Evolutionary conservation across 441 rosid genomes (phyloP), one percentile per base, ranked within the genome.

Genomic region (Syzygium syzygioides): DNA sequence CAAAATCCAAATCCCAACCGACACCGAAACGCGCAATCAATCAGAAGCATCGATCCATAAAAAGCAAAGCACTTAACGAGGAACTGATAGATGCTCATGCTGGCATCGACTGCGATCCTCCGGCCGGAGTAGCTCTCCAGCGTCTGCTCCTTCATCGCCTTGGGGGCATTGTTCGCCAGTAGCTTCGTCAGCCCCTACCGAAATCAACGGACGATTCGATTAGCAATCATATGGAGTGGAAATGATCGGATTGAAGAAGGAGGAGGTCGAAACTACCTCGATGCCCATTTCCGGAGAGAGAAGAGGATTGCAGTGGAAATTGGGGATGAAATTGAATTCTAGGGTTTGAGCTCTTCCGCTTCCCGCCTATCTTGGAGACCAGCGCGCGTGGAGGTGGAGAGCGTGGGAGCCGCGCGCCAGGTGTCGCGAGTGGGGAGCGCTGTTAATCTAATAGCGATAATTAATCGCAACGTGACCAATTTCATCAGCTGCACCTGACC

Each of bases 131-230:
- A 98, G 93, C 96, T 94, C 91, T 98, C 97, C 76, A 96, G 94
- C 91, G 95, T 97, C 91, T 95, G 98, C 90, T 95, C 99, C 91
- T 94, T 98, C 99, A 95, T 95, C 53, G 94, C 92, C 55, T 90
- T 95, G 3, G 98, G 92, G 86, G 93, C 94, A 95, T 90, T 94
- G 88, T 98, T 98, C 11, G 97, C 99, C 89, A 97, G 91, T 80
- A 98, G 95, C 45, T 7, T 41, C 45, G 45, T 41, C 45, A 41
- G 45, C 45, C 45, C 45, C 45, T 41, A 41, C 0, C 45, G 9
- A 41, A 41, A 41, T 41, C 45, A 41, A 41, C 45, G 45, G 45
- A 1, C 45, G 45, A 41, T 41, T 41, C 45, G 0, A 4, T 41
- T 41, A 41, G 1, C 45, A 41, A 41, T 41, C 45, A 41, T 41